phyloP scores from a whole-genome alignment of 2,329 filamentous ascomycete species.

The Phialocephala subalpina region DNA sequence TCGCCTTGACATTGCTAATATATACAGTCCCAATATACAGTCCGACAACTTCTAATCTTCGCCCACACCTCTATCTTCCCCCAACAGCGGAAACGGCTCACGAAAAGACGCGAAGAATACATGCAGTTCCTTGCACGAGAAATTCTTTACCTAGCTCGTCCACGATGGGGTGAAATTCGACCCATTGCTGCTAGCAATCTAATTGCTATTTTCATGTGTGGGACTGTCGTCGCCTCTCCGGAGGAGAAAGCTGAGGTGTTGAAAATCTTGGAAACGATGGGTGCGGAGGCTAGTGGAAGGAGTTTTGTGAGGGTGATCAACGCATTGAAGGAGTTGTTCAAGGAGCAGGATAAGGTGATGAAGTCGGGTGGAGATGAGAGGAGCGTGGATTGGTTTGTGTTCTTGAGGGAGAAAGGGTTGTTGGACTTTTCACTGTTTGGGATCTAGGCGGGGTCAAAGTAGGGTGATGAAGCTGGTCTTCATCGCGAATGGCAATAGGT shows the following conservation, averaged over 20 bases:
- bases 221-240: neutral
- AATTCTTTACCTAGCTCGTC: slow-evolving; percentile 8
- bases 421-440: slow-evolving; percentile 16
- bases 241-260: slow-evolving; percentile 14
- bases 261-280: slow-evolving; percentile 7
- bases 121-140: slow-evolving; percentile 13
- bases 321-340: slow-evolving; percentile 13
- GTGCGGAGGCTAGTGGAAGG: slow-evolving; percentile 14
- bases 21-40: slow-evolving; percentile 6
- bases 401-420: slow-evolving; percentile 14
- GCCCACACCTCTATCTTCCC: slow-evolving; percentile 13
- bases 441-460: neutral
- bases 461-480: neutral
- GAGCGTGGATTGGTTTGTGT: slow-evolving; percentile 14
- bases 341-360: slow-evolving; percentile 9
- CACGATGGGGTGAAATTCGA: slow-evolving; percentile 6
- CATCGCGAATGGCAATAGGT: too few relatives aligned
- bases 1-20: neutral
- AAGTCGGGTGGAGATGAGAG: slow-evolving; percentile 1
- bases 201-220: slow-evolving; percentile 11
- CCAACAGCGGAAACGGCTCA: slow-evolving; percentile 10
- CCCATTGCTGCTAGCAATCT: slow-evolving; percentile 16
- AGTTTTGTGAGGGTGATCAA: slow-evolving; percentile 8
- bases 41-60: slow-evolving; percentile 5
- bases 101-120: slow-evolving; percentile 7